Evolutionary conservation across 306 rosid species (phyloP).

Genomic region (Trichosanthes cucumerina): DNA sequence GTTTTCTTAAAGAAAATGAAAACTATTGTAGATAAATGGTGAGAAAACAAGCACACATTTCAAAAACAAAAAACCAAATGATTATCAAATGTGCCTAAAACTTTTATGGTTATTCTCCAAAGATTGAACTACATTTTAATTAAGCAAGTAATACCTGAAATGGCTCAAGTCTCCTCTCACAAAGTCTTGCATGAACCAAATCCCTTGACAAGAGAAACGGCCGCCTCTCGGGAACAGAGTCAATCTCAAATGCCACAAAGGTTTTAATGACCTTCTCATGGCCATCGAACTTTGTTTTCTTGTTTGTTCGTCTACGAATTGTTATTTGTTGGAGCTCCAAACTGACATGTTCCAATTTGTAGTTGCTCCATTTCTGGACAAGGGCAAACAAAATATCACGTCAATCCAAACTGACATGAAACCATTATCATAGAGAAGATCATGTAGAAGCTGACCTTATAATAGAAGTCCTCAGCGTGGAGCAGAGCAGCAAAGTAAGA

Average conservation of each 20-base stretch:
- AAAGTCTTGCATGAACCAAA: slow-evolving; percentile 5
- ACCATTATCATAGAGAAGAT: background rate
- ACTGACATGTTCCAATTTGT: slow-evolving; percentile 11
- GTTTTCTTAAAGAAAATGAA: too few species aligned
- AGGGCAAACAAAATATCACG: background rate
- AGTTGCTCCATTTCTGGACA: slow-evolving; percentile 7
- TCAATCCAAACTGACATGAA: background rate
- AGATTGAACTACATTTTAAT: background rate
- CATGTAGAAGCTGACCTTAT: slow-evolving; percentile 12
- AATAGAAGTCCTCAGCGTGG: slow-evolving; percentile 29
- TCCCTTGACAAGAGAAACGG: slow-evolving; percentile 8
- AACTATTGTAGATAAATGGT: too few species aligned
- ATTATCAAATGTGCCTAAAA: background rate
- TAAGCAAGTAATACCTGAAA: background rate
- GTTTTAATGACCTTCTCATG: background rate
- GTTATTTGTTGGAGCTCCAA: slow-evolving; percentile 3
- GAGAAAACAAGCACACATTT: too few species aligned
- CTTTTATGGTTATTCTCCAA: background rate
- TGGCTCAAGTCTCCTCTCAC: background rate
- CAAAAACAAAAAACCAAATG: too few species aligned
- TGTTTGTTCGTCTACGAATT: background rate
- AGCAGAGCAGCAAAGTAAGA: slow-evolving; percentile 28
- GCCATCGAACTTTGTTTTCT: background rate
- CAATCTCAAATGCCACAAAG: slow-evolving; percentile 4
- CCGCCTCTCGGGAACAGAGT: background rate